Conservation (phyloP, 2,329 filamentous ascomycete genomes). For the Eutypella sp. region DNA sequence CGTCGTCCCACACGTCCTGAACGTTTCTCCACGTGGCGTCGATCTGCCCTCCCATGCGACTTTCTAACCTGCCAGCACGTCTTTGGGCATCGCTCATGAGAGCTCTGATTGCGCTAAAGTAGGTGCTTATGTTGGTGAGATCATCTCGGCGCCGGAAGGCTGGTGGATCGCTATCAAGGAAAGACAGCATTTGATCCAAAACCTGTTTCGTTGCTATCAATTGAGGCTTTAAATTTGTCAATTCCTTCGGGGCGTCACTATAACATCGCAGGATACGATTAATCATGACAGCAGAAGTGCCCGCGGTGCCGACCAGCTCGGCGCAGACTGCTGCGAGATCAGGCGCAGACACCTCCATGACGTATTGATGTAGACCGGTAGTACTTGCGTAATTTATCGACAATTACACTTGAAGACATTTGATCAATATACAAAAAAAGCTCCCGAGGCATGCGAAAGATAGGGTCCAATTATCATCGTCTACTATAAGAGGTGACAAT, state of each 20-base stretch:
- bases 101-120: conserved; percentile 3
- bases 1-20: background rate
- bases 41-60: background rate
- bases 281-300: conserved; percentile 4
- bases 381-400: too few relatives aligned
- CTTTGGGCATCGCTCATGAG: conserved; percentile 4
- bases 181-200: conserved; percentile 4
- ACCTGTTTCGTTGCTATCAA: conserved; percentile 2
- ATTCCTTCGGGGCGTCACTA: conserved; percentile 3
- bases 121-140: conserved; percentile 1
- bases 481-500: too few relatives aligned
- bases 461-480: too few relatives aligned
- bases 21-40: conserved; percentile 2
- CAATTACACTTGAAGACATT: too few relatives aligned
- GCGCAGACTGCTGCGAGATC: conserved; percentile 6
- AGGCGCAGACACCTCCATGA: background rate
- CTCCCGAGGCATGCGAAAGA: too few relatives aligned
- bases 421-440: too few relatives aligned
- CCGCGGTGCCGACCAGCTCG: conserved; percentile 3
- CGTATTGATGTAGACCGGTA: too few relatives aligned
- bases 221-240: conserved; percentile 4
- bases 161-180: conserved; percentile 8
- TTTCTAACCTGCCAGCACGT: conserved; percentile 1
- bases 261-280: conserved; percentile 7
- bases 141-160: conserved; percentile 3